Base-by-base conservation (phyloP, 2,329 filamentous ascomycete species). In the Byssothecium circinans region DNA sequence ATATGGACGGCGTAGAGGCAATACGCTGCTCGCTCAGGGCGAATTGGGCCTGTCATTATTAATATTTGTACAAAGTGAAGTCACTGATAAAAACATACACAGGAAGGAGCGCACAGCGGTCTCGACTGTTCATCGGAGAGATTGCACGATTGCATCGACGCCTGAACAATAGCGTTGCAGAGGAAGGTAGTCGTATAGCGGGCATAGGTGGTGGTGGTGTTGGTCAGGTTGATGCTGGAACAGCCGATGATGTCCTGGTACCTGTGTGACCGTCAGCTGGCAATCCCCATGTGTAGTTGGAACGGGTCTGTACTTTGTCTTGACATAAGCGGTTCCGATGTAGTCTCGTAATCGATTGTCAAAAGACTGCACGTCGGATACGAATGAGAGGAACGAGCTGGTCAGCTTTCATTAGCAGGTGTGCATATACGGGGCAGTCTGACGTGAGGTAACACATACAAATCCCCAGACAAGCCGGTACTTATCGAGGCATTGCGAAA, bases 151-250 rank as follows among this genome's bases (percentile, higher is more conserved):
- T 74, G 67, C 61, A 87, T 84, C 4, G 94, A 97, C 67, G 90
- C 91, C 72, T 99, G 94, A 41, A 99, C 83, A 65, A 99, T 88
- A 56, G 89, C 82, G 77, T 95, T 97, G 80, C 94, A 99, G 56
- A 99, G 81, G 54, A 95, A 86, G 52, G 88, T 94, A 38, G 85
- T 94, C 4, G 92, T 95, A 74, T 92, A 99, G 61, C 94, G 87
- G 40, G 94, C 92, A 73, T 99, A 99, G 64, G 91, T 82, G 62
- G 87, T 81, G 58, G 83, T 86, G 3, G 90, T 86, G 68, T 95
- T 88, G 46, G 83, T 83, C 47, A 91, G 80, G 64, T 94, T 83
- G 61, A 96, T 78, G 53, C 82, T 81, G 39, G 81, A 79, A 69
- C 94, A 99, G 46, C 92, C 92, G 55, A 99, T 81, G 39, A 90